Percentiles rank a stretch among this genome's conserved stretches.
phyloP scores from a whole-genome alignment of 805 yeast species.

The Wickerhamiella slavikovae region DNA sequence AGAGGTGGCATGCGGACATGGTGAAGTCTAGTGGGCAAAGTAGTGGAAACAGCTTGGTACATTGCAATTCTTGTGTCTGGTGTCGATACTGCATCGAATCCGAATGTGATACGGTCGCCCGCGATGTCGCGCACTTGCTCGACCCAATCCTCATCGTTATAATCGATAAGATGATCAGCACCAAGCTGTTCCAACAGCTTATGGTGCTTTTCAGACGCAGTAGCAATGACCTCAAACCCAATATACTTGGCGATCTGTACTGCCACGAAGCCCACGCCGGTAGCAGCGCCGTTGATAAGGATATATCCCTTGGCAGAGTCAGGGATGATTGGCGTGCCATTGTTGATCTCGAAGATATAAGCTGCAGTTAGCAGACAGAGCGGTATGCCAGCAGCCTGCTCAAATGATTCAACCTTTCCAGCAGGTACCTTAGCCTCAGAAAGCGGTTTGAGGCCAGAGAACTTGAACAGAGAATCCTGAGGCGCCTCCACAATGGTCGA shows the following conservation, averaged over 20 bases:
- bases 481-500: slow-evolving; percentile 21
- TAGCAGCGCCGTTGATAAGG: slow-evolving; percentile 29
- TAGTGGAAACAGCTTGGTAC: slow-evolving; percentile 3
- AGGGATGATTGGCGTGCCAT: slow-evolving; percentile 15
- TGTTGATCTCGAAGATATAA: slow-evolving; percentile 17
- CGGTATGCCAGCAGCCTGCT: slow-evolving; percentile 44
- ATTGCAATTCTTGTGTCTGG: slow-evolving; percentile 6
- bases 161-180: slow-evolving; percentile 30
- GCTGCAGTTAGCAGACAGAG: slow-evolving; percentile 32
- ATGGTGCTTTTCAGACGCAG: slow-evolving; percentile 30
- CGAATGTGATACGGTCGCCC: slow-evolving; percentile 10
- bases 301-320: slow-evolving; percentile 8
- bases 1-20: background rate
- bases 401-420: slow-evolving; percentile 28
- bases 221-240: slow-evolving; percentile 27
- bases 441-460: slow-evolving; percentile 9
- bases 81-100: slow-evolving; percentile 12
- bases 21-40: slow-evolving; percentile 2
- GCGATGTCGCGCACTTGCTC: slow-evolving; percentile 21
- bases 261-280: slow-evolving; percentile 36
- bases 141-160: slow-evolving; percentile 23
- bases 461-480: slow-evolving; percentile 18
- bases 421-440: slow-evolving; percentile 16
- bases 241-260: slow-evolving; percentile 37
- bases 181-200: slow-evolving; percentile 25